Percentiles rank a stretch among this genome's conserved stretches.
Evolutionary conservation across 768 basidiomycete genomes (phyloP).

Genomic region (Strobilomyces confusus): DNA sequence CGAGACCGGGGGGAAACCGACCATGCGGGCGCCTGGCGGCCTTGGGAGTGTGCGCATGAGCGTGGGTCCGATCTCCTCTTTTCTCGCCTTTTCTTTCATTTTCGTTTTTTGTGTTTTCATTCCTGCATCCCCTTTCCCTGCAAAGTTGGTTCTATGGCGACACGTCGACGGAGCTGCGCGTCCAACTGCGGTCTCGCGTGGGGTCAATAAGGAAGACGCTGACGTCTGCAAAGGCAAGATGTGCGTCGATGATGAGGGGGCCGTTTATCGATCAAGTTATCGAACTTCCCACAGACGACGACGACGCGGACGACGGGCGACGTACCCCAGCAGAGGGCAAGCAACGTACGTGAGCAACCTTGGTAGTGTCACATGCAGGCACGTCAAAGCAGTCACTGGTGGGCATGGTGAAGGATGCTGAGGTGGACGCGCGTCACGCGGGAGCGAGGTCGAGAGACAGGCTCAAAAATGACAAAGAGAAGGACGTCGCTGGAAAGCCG

Average conservation of each 20-base stretch:
- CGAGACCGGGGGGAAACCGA: no score
- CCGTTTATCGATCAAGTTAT: conserved; percentile 22
- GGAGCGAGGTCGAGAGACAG: neutral
- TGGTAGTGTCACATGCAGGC: neutral
- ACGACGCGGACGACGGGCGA: neutral
- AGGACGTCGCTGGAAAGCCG: neutral
- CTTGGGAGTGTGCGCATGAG: no score
- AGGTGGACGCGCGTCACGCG: neutral
- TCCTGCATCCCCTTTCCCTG: no score
- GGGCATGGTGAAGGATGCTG: neutral
- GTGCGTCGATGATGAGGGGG: neutral
- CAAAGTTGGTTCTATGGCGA: no score
- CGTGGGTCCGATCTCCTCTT: no score
- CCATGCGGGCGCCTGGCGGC: no score
- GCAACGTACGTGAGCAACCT: neutral
- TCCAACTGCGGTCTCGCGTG: conserved; percentile 1
- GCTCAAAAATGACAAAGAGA: neutral
- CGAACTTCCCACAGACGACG: conserved; percentile 17
- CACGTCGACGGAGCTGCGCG: neutral
- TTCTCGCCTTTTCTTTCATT: no score
- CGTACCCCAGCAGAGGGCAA: neutral
- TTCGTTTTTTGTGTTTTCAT: no score
- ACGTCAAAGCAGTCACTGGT: conserved; percentile 1
- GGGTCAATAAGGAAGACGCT: conserved; percentile 12
- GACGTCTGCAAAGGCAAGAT: neutral